Base-by-base conservation (phyloP, 495 filamentous ascomycete genomes). In the Xylaria longipes region DNA sequence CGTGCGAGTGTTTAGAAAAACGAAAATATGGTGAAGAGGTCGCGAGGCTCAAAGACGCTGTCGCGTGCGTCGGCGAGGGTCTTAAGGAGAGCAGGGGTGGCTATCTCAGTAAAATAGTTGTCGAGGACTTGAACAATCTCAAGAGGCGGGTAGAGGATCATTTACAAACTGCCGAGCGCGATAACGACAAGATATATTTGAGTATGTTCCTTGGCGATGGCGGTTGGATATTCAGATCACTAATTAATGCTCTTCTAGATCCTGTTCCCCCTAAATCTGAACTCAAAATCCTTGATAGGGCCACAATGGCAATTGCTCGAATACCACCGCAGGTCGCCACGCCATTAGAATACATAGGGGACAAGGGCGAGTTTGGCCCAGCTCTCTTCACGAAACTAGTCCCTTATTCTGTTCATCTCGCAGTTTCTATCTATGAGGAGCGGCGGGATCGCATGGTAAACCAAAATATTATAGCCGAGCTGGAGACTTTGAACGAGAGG, bases 21-120 rank as follows among this genome's bases (percentile, higher is more conserved):
- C 87, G 91, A 63, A 96, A 93, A 76, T 99, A 98, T 72, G 96
- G 97, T 46, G 96, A 99, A 78, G 96, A 99, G 83, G 93, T 99
- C 25, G 94, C 96, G 0, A 86, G 96, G 15, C 79, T 99, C 39
- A 84, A 88, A 37, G 96, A 98, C 75, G 92, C 93, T 68, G 85
- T 97, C 65, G 84, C 87, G 4, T 97, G 94, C 72, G 93, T 94
- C 2, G 93, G 92, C 56, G 94, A 97, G 69, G 96, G 93, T 0
- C 79, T 98, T 65, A 97, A 92, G 77, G 95, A 98, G 79, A 88
- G 89, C 35, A 87, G 88, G 46, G 83, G 82, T 9, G 82, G 82
- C 37, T 97, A 95, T 83, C 88, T 99, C 48, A 97, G 92, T 80
- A 95, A 93, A 73, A 86, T 87, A 0, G 94, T 98, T 0, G 79